Evolutionary conservation across 208 protist species (phyloP).

Genomic region (Trichomonas tenax): DNA sequence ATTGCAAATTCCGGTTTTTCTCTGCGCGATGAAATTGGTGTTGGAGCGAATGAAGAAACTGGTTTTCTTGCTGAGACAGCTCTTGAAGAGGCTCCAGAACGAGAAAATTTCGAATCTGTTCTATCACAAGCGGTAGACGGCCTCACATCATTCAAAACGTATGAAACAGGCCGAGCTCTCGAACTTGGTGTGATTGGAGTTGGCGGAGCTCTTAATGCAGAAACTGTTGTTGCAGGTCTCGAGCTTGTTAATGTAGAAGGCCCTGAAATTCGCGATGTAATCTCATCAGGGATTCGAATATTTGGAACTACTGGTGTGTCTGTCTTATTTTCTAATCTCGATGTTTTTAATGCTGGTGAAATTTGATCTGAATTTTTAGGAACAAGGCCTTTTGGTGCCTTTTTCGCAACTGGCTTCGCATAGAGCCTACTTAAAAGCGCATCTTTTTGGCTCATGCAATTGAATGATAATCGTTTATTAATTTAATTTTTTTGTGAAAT

Average conservation of each 20-base stretch:
- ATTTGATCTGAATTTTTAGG: conserved; percentile 6
- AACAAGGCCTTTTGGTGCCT: neutral
- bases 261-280: neutral
- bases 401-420: neutral
- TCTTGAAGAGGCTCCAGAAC: neutral
- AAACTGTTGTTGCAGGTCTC: neutral
- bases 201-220: neutral
- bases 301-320: neutral
- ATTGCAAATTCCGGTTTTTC: neutral
- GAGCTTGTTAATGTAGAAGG: neutral
- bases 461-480: neutral
- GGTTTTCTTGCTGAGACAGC: neutral
- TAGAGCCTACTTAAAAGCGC: neutral
- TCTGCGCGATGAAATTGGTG: neutral
- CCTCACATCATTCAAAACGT: neutral
- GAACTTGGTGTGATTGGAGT: neutral
- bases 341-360: neutral
- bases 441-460: neutral
- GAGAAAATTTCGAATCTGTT: too few relatives aligned
- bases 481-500: neutral
- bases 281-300: neutral
- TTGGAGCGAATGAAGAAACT: neutral
- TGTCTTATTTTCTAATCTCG: neutral
- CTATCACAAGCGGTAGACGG: neutral
- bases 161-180: neutral